phyloP scores from a whole-genome alignment of 768 basidiomycete genomes.

The Suillus weaverae region DNA sequence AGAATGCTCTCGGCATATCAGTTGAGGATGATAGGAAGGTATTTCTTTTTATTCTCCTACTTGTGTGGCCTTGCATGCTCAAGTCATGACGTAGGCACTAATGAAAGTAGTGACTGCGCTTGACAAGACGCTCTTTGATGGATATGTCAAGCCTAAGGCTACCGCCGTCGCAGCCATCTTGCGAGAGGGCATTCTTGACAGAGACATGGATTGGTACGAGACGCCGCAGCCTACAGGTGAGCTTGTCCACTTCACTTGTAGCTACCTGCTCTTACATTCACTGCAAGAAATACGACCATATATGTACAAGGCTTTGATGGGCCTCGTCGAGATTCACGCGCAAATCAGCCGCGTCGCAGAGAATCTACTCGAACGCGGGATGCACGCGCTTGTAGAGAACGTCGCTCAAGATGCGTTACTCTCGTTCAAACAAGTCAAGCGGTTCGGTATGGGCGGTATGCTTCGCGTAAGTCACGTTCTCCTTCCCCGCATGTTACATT shows the following conservation, averaged over 20 bases:
- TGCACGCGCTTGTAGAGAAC: constrained; percentile 79
- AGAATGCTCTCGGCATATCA: constrained; percentile 69
- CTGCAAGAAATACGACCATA: constrained; percentile 86
- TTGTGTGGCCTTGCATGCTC: neutral
- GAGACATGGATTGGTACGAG: constrained; percentile 90
- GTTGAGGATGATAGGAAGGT: constrained; percentile 76
- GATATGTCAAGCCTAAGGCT: constrained; percentile 83
- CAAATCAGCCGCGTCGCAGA: constrained; percentile 84
- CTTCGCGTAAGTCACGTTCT: constrained; percentile 63
- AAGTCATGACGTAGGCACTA: constrained; percentile 51
- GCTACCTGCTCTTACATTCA: constrained; percentile 12
- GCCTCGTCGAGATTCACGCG: constrained; percentile 88
- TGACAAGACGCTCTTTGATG: constrained; percentile 87
- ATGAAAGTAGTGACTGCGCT: constrained; percentile 78
- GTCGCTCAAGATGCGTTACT: constrained; percentile 80
- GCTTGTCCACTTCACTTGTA: constrained; percentile 19
- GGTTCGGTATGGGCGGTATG: constrained; percentile 99
- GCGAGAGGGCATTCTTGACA: constrained; percentile 75
- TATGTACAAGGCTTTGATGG: constrained; percentile 86
- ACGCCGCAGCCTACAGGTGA: constrained; percentile 88
- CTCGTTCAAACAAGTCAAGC: constrained; percentile 85
- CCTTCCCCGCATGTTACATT: neutral
- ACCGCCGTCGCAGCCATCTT: constrained; percentile 65
- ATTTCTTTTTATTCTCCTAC: constrained; percentile 14
- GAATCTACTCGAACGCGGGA: constrained; percentile 75